Base-by-base conservation (phyloP, 2,329 filamentous ascomycete genomes). In the Colletotrichum costaricense region DNA sequence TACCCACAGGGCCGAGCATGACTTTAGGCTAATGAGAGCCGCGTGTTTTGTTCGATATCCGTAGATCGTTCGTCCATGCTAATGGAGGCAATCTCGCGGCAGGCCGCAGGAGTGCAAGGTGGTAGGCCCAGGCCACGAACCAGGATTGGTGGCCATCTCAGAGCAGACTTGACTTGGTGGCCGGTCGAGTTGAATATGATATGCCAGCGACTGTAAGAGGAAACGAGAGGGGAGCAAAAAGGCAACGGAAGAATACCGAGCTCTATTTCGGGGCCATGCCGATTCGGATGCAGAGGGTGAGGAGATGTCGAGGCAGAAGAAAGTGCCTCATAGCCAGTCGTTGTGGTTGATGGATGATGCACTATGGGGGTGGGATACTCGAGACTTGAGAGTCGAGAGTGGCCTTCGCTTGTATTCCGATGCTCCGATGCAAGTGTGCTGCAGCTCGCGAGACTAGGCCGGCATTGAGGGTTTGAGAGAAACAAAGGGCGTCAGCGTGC, bases 1-100 rank as follows among this genome's bases (percentile, higher is more conserved):
- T 4, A 22, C 16, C 14, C 35, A 42, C 59, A 16, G 42, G 65
- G 30, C 58, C 59, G 49, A 16, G 9, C 33, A n/a, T 19, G 59
- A 64, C 56, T 63, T 72, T 72, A 72, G 69, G 35, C 69, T 72
- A 69, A 72, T 64, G 33, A 35, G 67, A 69, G 60, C 67, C 67
- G 67, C 60, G 55, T 35, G 16, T 59, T 42, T 58, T 63, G 30
- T 46, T n/a, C 54, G 59, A 60, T 54, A 49, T 52, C 14, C 2
- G 30, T 55, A 28, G 49, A 68, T 63, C 28, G 55, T 46, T 35
- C 22, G 22, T 49, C 26, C 19, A 66, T 26, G 24, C 16, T n/a
- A 24, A 42, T 30, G 30, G 30, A 30, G 30, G n/a, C 35, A 33
- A 28, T 42, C 6, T 26, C 12, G 19, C 57, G 57, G 22, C 57